Evolutionary conservation across 805 yeast genomes (phyloP).

Genomic region (Candida ficus): DNA sequence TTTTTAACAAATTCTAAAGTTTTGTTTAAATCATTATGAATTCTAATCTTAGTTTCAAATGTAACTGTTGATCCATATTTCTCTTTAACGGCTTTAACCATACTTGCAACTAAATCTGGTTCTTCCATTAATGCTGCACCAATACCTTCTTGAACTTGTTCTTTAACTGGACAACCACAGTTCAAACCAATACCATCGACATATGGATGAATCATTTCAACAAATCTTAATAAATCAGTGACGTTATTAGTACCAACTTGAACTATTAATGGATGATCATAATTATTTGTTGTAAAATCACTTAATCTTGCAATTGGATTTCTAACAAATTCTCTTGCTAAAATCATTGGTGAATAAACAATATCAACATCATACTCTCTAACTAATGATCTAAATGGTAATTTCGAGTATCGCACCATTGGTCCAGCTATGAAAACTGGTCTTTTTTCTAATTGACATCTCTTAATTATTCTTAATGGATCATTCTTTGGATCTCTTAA

Average conservation of each 20-base stretch:
- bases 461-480: constrained; percentile 46
- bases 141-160: constrained; percentile 91
- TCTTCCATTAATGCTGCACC: constrained; percentile 93
- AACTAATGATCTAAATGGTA: constrained; percentile 82
- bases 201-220: constrained; percentile 83
- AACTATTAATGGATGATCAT: constrained; percentile 70
- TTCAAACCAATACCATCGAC: constrained; percentile 93
- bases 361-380: constrained; percentile 73
- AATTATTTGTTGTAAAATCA: constrained; percentile 76
- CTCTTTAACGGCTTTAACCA: constrained; percentile 80
- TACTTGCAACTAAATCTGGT: constrained; percentile 70
- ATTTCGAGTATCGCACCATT: constrained; percentile 93
- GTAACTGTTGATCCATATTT: constrained; percentile 68
- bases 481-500: constrained; percentile 40
- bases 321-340: constrained; percentile 91
- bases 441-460: constrained; percentile 41
- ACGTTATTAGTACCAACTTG: constrained; percentile 90
- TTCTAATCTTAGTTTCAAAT: constrained; percentile 87
- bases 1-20: constrained; percentile 67
- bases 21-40: constrained; percentile 69
- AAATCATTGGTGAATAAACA: constrained; percentile 93
- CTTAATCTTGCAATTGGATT: constrained; percentile 73
- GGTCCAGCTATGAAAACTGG: constrained; percentile 81
- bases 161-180: constrained; percentile 97
- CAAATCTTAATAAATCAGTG: constrained; percentile 74